Base-by-base conservation (phyloP, 495 filamentous ascomycete species). In the Bathelium albidoporum region DNA sequence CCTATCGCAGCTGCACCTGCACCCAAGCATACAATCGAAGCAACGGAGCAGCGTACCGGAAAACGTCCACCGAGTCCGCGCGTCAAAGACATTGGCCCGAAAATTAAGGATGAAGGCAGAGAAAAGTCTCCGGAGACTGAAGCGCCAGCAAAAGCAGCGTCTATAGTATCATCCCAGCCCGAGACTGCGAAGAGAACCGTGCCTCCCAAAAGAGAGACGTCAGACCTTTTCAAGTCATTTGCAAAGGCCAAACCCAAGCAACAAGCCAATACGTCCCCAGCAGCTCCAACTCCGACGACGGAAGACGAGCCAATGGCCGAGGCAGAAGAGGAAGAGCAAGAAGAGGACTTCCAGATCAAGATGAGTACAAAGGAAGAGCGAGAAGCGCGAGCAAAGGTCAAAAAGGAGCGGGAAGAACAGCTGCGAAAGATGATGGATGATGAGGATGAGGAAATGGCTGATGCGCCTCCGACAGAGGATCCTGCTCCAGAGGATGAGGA, bases 401-500 rank as follows among this genome's bases (percentile, higher is more conserved):
- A 82, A 66, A 86, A 83, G 62, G 85, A 89, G 62, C 85, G 90
- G 20, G 85, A 90, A 70, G 89, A 87, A 49, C 81, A 81, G 62
- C 79, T 95, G 14, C 82, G 79, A 58, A 82, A 83, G 63, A 95
- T 96, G 91, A 95, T 96, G 91, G 89, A 95, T 32, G 83, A 89
- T 68, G 86, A 88, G 68, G 73, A 76, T 29, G 74, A 76, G 55
- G 53, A 68, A 11, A 74, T 73, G 73, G 70, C 71, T 22, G 71
- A 75, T 62, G 71, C 68, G 2, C 49, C 49, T 29, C 49, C 49
- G 9, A 68, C 73, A 18, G 59, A 59, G 18, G 52, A 53, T 2
- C 18, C 34, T 11, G 59, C 41, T 9, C 44, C 76, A n/a, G 83
- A 85, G 61, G 76, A 81, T 1, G 78, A 82, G 0, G 76, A 81